Percentiles rank a stretch among this genome's conserved stretches.
Evolutionary conservation across 1,284 basidiomycete species (phyloP).

Genomic region (Austroboletus niveus): DNA sequence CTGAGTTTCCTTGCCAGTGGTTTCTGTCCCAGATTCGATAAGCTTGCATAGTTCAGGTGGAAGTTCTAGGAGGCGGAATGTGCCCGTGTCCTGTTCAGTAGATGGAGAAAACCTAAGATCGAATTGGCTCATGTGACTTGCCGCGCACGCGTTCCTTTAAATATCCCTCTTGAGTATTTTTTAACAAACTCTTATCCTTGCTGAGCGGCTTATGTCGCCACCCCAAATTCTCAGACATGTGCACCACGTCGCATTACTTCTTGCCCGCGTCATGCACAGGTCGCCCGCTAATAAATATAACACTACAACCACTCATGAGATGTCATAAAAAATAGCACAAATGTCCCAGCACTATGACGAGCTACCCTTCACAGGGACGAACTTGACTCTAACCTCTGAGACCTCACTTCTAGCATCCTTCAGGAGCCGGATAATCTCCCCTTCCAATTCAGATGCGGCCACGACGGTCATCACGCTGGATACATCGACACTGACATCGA

Average conservation of each 20-base stretch:
- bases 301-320: too few species aligned
- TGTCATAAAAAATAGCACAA: neutral
- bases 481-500: constrained; percentile 74
- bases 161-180: too few species aligned
- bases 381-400: constrained; percentile 77
- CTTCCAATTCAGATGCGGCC: constrained; percentile 60
- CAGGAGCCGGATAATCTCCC: constrained; percentile 58
- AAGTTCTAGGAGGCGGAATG: constrained; percentile 68
- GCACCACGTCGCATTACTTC: too few species aligned
- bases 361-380: constrained; percentile 45
- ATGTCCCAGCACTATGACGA: constrained; percentile 5
- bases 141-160: neutral
- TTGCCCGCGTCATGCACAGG: too few species aligned
- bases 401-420: constrained; percentile 67
- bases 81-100: constrained; percentile 43
- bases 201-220: too few species aligned
- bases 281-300: too few species aligned
- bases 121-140: constrained; percentile 20
- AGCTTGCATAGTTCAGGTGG: constrained; percentile 58
- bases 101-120: constrained; percentile 54
- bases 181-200: too few species aligned
- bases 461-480: constrained; percentile 56
- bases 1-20: constrained; percentile 13
- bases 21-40: constrained; percentile 43
- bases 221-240: too few species aligned